A percentile compares a stretch with the other conserved stretches of the same genome.
phyloP scores from a whole-genome alignment of 345 rosid species.

The Eucalyptus paniculata region DNA sequence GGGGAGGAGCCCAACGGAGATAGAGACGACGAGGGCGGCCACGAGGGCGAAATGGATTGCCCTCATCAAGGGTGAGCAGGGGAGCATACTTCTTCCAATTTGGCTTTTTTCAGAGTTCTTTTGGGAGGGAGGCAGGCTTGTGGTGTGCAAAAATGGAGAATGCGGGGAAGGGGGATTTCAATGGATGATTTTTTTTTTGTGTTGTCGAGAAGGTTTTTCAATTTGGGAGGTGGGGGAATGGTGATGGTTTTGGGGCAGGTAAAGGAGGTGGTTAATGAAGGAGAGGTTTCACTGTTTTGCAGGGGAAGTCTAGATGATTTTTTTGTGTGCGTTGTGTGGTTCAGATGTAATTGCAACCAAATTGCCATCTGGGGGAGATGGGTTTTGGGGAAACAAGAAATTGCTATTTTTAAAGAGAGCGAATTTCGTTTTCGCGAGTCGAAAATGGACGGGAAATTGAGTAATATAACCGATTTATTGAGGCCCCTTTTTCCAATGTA shows the following conservation, averaged over 20 bases:
- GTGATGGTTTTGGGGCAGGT: not conserved
- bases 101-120: not conserved
- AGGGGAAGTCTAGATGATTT: not conserved
- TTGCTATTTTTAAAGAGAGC: not conserved
- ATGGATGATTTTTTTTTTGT: not conserved
- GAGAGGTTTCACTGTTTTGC: slow-evolving; percentile 3
- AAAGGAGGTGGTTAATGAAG: not conserved
- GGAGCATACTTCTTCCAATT: not conserved
- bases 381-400: not conserved
- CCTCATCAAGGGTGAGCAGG: not conserved
- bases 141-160: not conserved
- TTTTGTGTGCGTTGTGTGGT: slow-evolving; percentile 10
- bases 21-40: not conserved
- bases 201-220: not conserved
- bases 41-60: not conserved
- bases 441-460: not conserved
- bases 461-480: not conserved
- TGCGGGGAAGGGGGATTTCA: not conserved
- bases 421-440: not conserved
- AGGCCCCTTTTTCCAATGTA: not conserved
- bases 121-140: not conserved
- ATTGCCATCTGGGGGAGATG: not conserved
- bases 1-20: not conserved
- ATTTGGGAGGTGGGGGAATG: not conserved
- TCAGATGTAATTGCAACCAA: not conserved